Evolutionary conservation across 768 basidiomycete genomes (phyloP).

Genomic region (Russula olivacea): DNA sequence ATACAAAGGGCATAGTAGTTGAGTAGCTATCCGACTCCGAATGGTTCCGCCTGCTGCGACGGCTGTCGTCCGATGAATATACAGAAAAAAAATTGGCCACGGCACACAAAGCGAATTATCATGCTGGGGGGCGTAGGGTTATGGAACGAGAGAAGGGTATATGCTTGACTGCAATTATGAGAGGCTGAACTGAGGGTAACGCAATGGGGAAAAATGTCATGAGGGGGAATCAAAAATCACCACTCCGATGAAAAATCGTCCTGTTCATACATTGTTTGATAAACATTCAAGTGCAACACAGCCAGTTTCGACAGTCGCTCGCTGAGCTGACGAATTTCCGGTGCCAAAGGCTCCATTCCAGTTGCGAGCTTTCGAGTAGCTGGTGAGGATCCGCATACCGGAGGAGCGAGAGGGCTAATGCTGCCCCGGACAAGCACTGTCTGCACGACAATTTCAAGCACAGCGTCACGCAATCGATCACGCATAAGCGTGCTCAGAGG

Average conservation of each 20-base stretch:
- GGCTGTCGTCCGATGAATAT: constrained; percentile 12
- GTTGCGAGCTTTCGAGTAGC: constrained; percentile 18
- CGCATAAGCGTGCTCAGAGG: constrained; percentile 55
- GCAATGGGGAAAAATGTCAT: constrained; percentile 5
- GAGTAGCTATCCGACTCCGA: constrained; percentile 16
- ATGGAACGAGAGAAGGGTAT: constrained; percentile 15
- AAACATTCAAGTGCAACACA: constrained; percentile 68
- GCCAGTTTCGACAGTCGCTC: constrained; percentile 70
- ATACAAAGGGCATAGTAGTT: constrained; percentile 17
- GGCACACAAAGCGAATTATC: constrained; percentile 20
- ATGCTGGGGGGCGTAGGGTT: constrained; percentile 8
- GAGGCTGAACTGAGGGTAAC: constrained; percentile 11
- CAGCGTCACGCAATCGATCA: constrained; percentile 55
- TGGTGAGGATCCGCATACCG: constrained; percentile 23
- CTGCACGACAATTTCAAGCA: constrained; percentile 55
- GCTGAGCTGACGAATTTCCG: constrained; percentile 62
- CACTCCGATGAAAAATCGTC: constrained; percentile 41
- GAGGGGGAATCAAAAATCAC: constrained; percentile 15
- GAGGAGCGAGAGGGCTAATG: constrained; percentile 12
- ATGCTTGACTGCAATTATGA: constrained; percentile 20
- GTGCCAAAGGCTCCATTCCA: constrained; percentile 66
- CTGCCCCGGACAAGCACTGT: constrained; percentile 42
- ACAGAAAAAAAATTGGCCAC: constrained; percentile 1
- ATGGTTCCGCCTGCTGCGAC: constrained; percentile 5
- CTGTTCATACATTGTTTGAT: constrained; percentile 70